phyloP scores from a whole-genome alignment of 2,329 filamentous ascomycete species.

The Coniochaeta sp. region DNA sequence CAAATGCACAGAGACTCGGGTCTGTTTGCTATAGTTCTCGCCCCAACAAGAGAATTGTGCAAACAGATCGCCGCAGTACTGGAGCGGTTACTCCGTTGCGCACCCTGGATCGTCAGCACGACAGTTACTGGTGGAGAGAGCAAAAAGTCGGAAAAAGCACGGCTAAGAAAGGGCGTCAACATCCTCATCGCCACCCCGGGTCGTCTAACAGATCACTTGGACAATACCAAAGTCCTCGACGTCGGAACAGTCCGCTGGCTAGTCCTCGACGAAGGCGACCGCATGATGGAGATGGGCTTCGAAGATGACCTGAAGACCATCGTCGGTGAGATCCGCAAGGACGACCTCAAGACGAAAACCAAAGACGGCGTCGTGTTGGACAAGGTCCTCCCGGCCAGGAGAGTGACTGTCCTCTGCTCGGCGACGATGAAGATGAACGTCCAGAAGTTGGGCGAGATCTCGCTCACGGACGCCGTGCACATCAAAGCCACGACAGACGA shows the following conservation, averaged over 20 bases:
- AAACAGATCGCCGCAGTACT: conserved; percentile 88
- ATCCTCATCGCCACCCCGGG: conserved; percentile 94
- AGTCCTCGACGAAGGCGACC: conserved; percentile 90
- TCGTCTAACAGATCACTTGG: conserved; percentile 81
- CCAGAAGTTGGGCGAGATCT: conserved; percentile 88
- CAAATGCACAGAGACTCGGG: conserved; percentile 77
- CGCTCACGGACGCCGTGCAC: conserved; percentile 84
- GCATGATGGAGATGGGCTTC: conserved; percentile 97
- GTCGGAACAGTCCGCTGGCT: conserved; percentile 89
- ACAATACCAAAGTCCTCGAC: conserved; percentile 84
- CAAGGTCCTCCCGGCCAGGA: conserved; percentile 62
- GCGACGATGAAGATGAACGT: conserved; percentile 98
- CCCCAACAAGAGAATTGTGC: conserved; percentile 87
- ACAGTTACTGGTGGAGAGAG: conserved; percentile 68
- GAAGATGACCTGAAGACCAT: conserved; percentile 89
- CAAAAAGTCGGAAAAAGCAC: conserved; percentile 80
- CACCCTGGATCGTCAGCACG: conserved; percentile 89
- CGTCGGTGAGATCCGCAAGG: conserved; percentile 67
- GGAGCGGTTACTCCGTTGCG: conserved; percentile 75
- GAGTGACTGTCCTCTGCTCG: conserved; percentile 86
- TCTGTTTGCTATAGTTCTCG: conserved; percentile 87
- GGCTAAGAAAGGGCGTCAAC: conserved; percentile 88
- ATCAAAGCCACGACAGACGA: conserved; percentile 60
- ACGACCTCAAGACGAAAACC: conserved; percentile 51
- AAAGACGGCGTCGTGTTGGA: conserved; percentile 51